Percentiles rank a stretch among this genome's conserved stretches.
Conservation (phyloP, 208 protist species). For the Trypanosomatidae sp. region DNA sequence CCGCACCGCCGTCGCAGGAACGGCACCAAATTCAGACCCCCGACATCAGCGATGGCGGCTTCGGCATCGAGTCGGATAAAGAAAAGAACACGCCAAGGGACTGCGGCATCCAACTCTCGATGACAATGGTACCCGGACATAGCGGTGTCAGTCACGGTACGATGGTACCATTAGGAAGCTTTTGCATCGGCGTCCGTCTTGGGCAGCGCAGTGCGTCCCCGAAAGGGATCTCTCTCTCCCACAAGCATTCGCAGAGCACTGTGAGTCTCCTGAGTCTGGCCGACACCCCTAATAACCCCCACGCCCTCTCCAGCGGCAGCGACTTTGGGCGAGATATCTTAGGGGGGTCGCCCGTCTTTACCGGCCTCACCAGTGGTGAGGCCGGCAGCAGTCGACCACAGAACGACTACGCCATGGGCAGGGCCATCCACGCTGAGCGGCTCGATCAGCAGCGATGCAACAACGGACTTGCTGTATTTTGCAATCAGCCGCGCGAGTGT, state of each 20-base stretch:
- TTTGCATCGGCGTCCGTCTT: neutral
- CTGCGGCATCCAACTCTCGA: neutral
- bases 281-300: neutral
- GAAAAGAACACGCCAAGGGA: neutral
- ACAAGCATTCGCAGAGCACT: conserved; percentile 3
- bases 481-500: conserved; percentile 48
- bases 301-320: conserved; percentile 10
- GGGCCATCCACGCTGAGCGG: neutral
- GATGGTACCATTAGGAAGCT: neutral
- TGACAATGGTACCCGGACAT: neutral
- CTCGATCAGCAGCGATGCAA: conserved; percentile 2
- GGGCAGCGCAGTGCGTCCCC: neutral
- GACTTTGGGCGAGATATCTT: conserved; percentile 7
- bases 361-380: conserved; percentile 4
- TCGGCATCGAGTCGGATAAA: conserved; percentile 11
- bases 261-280: conserved; percentile 9
- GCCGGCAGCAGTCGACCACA: conserved; percentile 1
- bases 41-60: conserved; percentile 8
- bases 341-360: conserved; percentile 8
- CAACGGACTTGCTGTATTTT: conserved; percentile 46
- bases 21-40: neutral
- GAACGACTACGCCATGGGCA: conserved; percentile 1
- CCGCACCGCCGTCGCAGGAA: neutral
- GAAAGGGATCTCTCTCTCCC: conserved; percentile 1
- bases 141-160: neutral